These are phyloP conservation scores for Clonostachys solani DNA, from an alignment of 2,329 filamentous ascomycete genomes.

Conservation along the genomic window DNA sequence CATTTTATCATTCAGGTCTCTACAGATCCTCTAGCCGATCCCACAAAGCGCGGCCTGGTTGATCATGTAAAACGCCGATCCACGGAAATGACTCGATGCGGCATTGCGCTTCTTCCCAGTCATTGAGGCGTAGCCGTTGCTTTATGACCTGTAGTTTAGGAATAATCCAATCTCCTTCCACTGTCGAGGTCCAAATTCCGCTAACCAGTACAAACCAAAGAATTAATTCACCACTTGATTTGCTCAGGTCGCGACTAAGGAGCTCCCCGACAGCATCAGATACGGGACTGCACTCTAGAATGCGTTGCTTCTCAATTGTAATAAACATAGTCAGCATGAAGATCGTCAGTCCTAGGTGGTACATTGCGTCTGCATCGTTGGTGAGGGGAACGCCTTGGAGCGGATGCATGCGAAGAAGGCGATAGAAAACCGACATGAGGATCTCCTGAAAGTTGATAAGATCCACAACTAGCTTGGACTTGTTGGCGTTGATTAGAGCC, in stretches of 20 bases:
- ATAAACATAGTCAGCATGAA: conserved; percentile 1
- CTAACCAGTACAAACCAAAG: background rate
- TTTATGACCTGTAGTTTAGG: background rate
- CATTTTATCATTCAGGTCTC: background rate
- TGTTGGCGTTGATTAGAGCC: background rate
- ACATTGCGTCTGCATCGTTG: background rate
- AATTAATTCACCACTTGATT: background rate
- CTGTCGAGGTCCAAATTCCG: background rate
- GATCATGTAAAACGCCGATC: background rate
- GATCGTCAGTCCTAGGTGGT: background rate
- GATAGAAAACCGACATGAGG: background rate
- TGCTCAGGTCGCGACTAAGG: background rate
- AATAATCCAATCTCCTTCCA: background rate
- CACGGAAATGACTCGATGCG: background rate
- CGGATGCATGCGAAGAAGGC: background rate
- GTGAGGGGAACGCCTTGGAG: background rate
- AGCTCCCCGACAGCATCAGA: background rate
- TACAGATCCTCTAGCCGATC: background rate
- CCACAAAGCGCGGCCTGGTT: background rate
- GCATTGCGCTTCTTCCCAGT: background rate
- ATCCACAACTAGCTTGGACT: background rate
- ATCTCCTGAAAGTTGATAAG: background rate
- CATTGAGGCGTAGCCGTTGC: background rate
- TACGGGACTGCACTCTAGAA: background rate
- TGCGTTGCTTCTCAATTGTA: background rate